Evolutionary conservation across 2,329 filamentous ascomycete species (phyloP).

Genomic region (Aspergillus sclerotialis): DNA sequence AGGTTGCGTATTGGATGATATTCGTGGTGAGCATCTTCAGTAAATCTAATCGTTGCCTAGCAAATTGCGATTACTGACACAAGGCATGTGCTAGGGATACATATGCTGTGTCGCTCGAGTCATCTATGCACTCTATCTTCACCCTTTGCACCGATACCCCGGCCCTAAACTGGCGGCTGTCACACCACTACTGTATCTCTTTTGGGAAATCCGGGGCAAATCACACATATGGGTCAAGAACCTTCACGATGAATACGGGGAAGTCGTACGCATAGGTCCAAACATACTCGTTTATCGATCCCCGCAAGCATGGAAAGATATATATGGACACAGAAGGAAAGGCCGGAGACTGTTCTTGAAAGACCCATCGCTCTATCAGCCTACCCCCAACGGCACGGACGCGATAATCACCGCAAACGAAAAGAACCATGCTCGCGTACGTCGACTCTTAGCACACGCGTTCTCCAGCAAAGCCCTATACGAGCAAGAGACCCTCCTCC

Average conservation of each 20-base stretch:
- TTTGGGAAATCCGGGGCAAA: conserved; percentile 22
- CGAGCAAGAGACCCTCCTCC: conserved; percentile 27
- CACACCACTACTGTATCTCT: conserved; percentile 29
- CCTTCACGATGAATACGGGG: conserved; percentile 19
- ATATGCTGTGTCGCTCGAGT: background rate
- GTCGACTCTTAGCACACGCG: conserved; percentile 26
- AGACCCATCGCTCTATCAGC: conserved; percentile 15
- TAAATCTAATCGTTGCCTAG: no score
- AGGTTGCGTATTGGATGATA: no score
- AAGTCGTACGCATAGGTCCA: conserved; percentile 34
- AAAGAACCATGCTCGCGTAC: conserved; percentile 22
- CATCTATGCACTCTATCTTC: conserved; percentile 30
- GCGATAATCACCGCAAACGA: conserved; percentile 21
- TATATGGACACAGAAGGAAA: conserved; percentile 26
- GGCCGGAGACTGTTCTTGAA: conserved; percentile 17
- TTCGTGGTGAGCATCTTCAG: no score
- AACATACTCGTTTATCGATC: conserved; percentile 30
- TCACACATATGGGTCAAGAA: conserved; percentile 8
- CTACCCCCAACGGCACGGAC: conserved; percentile 13
- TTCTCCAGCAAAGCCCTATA: conserved; percentile 29
- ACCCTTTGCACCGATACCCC: conserved; percentile 34
- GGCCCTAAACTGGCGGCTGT: conserved; percentile 29
- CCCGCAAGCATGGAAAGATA: conserved; percentile 25
- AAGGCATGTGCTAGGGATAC: no score
- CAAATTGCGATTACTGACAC: no score